These are phyloP conservation scores for Thalia dealbata DNA, from an alignment of 176 grass and related monocot species.

Conservation along the genomic window DNA sequence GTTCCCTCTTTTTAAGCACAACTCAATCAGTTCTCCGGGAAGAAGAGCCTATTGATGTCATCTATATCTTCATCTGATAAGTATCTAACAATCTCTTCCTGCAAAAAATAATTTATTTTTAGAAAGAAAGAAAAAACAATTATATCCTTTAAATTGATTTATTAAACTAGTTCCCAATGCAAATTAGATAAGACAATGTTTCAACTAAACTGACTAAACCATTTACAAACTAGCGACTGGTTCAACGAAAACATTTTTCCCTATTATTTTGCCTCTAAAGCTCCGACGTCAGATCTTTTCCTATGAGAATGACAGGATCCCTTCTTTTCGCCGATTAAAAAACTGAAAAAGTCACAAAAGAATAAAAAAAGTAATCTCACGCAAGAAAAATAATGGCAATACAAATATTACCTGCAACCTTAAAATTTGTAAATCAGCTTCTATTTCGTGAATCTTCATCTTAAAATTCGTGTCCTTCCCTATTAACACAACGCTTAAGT, in stretches of 20 bases:
- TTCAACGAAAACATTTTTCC: no score
- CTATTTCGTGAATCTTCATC: constrained; percentile 48
- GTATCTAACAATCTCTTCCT: constrained; percentile 76
- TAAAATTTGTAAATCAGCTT: constrained; percentile 86
- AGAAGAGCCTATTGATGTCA: constrained; percentile 30
- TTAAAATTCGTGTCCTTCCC: constrained; percentile 63
- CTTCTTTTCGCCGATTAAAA: background rate
- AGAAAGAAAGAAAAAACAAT: background rate
- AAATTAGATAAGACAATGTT: no score
- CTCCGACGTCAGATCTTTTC: no score
- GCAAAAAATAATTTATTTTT: constrained; percentile 12
- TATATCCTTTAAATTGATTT: no score
- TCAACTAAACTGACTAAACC: no score
- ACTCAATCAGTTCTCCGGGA: constrained; percentile 65
- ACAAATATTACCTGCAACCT: constrained; percentile 87
- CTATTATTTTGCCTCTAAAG: no score
- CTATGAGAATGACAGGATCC: no score
- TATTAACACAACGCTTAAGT: constrained; percentile 17
- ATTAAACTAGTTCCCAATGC: no score
- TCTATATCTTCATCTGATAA: constrained; percentile 32
- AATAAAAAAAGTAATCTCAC: no score
- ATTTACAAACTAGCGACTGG: no score
- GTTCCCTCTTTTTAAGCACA: constrained; percentile 51
- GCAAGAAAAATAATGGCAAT: background rate
- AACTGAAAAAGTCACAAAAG: background rate